Evolutionary conservation across 441 rosid genomes (phyloP), one percentile per base, ranked within the genome.

Genomic region (Aleurites moluccanus): DNA sequence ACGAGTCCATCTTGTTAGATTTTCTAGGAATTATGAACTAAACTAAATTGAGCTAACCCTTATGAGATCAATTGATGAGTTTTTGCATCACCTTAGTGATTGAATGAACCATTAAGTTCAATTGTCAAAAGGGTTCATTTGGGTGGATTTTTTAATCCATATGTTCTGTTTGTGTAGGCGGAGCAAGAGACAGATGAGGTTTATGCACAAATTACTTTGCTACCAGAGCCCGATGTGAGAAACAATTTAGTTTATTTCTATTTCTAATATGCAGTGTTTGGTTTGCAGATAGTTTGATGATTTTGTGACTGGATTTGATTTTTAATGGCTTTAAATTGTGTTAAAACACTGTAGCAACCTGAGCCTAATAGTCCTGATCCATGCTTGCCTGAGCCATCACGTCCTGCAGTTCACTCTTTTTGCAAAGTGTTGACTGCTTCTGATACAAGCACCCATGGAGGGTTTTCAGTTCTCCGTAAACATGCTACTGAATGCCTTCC

Each of bases 391-490:
- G 96, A 91, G 85, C 76, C 86, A 35, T 82, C 84, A 80, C 70
- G 55, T 27, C 87, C 79, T 53, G 59, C 81, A 6, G 86, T 91
- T 77, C 90, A 90, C 83, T 87, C 92, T 0, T 95, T 95, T 77
- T 87, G 90, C 79, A 95, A 93, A 90, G 89, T 93, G 70, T 77
- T 93, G 73, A 93, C 99, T 8, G 97, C 97, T 45, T 93, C 99
- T 14, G 99, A 95, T 80, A 95, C 98, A 15, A 95, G 99, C 80
- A 95, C 99, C 50, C 99, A 95, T 76, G 99, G 99, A 30, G 99
- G 99, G 21, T 95, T 95, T 80, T 95, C 99, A 73, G 96, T 95
- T 82, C 94, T 90, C 23, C 88, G 93, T 62, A 95, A 92, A 80
- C 98, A 95, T 71, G 99, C 99, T 1, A 93, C 89, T 15, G 99